Evolutionary conservation across 2,329 filamentous ascomycete genomes (phyloP).

Genomic region (Calonectria pauciramosa): DNA sequence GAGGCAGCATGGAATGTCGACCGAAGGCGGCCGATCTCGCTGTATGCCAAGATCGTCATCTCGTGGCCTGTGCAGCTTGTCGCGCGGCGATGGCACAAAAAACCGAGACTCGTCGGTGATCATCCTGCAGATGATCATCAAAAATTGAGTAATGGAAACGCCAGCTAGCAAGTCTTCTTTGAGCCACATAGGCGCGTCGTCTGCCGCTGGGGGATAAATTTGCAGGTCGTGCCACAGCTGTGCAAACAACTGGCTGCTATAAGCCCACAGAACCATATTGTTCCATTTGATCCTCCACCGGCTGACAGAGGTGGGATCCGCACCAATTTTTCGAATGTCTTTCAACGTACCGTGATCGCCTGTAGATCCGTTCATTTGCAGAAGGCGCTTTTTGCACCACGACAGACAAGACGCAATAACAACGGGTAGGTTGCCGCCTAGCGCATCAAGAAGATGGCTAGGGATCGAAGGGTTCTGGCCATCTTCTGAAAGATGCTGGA

Average conservation of each 20-base stretch:
- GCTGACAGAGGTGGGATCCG: background rate
- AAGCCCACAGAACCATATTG: background rate
- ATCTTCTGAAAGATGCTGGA: background rate
- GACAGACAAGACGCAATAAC: background rate
- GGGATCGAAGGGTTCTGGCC: background rate
- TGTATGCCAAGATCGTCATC: background rate
- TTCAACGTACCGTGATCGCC: background rate
- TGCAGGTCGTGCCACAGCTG: constrained; percentile 8
- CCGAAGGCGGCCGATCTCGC: background rate
- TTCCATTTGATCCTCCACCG: background rate
- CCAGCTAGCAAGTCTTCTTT: background rate
- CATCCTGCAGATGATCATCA: constrained; percentile 17
- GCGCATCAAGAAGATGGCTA: background rate
- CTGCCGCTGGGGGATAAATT: background rate
- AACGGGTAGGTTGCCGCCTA: background rate
- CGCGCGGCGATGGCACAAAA: background rate
- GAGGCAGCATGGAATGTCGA: background rate
- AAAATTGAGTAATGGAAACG: background rate
- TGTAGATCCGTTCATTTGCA: background rate
- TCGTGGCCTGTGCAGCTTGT: background rate
- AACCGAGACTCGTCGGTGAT: background rate
- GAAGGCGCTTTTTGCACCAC: constrained; percentile 11
- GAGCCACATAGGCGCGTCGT: background rate
- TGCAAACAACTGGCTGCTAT: background rate
- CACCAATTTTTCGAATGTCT: background rate